Percentiles rank a stretch among this genome's conserved stretches.
Conservation (phyloP, 73 alveolate genomes). For the Symbiodinium natans region DNA sequence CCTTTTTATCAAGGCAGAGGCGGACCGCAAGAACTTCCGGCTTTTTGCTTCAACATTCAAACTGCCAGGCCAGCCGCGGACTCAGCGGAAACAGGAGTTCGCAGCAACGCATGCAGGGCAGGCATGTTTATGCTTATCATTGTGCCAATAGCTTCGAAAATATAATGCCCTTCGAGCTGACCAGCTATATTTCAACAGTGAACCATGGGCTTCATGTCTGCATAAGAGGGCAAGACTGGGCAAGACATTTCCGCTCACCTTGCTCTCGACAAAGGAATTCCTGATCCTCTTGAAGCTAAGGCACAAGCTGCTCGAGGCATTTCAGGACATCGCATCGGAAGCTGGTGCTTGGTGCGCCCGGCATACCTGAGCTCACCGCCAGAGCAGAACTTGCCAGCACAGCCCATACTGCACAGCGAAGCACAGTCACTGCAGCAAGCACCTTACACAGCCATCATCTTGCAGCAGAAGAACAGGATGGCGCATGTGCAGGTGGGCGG, state of each 20-base stretch:
- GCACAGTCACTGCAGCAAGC: not conserved
- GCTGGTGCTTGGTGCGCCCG: not conserved
- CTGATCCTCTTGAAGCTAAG: no score
- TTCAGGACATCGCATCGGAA: not conserved
- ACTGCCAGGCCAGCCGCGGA: slow-evolving; percentile 8
- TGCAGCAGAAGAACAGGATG: not conserved
- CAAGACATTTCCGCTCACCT: no score
- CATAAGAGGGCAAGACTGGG: no score
- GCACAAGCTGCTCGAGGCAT: not conserved
- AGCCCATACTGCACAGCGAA: not conserved
- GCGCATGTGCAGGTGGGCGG: not conserved
- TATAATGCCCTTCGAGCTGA: no score
- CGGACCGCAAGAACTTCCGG: slow-evolving; percentile 9
- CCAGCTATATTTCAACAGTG: no score
- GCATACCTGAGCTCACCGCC: not conserved
- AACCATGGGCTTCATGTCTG: no score
- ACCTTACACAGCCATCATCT: no score
- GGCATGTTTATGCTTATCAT: no score
- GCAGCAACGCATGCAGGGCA: no score
- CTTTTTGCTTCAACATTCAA: not conserved
- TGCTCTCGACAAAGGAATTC: no score
- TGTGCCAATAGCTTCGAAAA: no score
- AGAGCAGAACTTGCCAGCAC: not conserved
- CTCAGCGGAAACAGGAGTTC: not conserved
- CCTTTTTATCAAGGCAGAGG: not conserved